Evolutionary conservation across 2,329 filamentous ascomycete genomes (phyloP).

Genomic region (Verticillium nonalfalfae): DNA sequence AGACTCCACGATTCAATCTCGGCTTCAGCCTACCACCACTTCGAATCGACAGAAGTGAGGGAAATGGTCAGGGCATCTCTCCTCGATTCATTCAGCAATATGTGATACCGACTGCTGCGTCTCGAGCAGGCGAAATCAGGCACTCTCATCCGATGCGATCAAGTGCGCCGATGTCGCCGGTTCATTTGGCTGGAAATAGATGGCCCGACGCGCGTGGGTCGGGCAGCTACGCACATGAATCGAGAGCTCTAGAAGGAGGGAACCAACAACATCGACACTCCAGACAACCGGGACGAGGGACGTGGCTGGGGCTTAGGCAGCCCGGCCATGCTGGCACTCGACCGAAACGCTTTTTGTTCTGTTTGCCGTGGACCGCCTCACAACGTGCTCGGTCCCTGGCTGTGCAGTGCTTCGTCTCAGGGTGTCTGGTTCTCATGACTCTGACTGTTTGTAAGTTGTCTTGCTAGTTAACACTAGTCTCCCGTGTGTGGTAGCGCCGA

Average conservation of each 20-base stretch:
- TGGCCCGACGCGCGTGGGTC: neutral
- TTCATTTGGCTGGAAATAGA: neutral
- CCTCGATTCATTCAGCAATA: neutral
- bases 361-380: conserved; percentile 50
- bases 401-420: conserved; percentile 58
- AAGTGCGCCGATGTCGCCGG: neutral
- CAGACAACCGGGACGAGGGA: neutral
- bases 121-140: neutral
- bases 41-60: neutral
- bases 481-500: neutral
- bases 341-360: conserved; percentile 42
- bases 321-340: conserved; percentile 4
- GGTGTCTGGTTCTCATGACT: conserved; percentile 51
- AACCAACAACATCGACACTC: neutral
- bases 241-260: neutral
- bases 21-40: conserved; percentile 7
- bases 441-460: conserved; percentile 58
- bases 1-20: conserved; percentile 35
- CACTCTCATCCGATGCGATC: neutral
- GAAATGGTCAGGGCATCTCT: neutral
- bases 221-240: neutral
- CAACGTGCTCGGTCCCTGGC: conserved; percentile 47
- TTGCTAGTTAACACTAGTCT: neutral
- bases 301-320: neutral
- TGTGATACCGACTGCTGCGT: neutral